Base-by-base conservation (phyloP, 176 grass and related monocot species). In the Cenchrus fungigraminus region DNA sequence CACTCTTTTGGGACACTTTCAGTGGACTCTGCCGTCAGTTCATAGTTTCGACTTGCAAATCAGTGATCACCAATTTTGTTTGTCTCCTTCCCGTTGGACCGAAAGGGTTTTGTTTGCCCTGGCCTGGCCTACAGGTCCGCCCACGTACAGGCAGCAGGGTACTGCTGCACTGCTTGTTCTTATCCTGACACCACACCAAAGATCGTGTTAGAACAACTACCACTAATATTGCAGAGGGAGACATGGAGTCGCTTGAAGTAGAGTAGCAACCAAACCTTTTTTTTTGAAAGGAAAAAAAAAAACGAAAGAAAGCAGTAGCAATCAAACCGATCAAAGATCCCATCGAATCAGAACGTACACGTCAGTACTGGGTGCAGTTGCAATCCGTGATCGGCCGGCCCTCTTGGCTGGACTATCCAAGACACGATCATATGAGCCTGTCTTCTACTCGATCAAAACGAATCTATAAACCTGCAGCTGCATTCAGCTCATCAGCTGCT, bases 311-410 rank as follows among this genome's bases (percentile, higher is more conserved):
- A 40, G 47, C 9, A 32, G 32, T n/a, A 73, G 20, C 58, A 55
- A 73, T 58, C 28, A 76, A 46, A 31, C 31, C 50, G 60, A 50
- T 8, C 8, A 51, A 42, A 79, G 74, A 88, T 88, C 79, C 87
- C 37, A 25, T 25, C 13, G 15, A 12, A 55, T 49, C 46, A 46
- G 47, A 78, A 73, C 44, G 69, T 9, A 45, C 22, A 25, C 25
- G 25, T 49, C 58, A 40, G 37, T 40, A 37, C 5, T 40, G 12
- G 8, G 25, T 57, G 31, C 31, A 76, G 31, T 8, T 51, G 66
- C 64, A 32, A 13, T 51, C 31, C 14, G 16, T 47, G 8, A 28
- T 55, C 10, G 29, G 4, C 12, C 4, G 40, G 40, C 1, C 20
- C 7, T 8, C 15, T 34, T 65, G 76, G 9, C 40, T 11, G 44